Evolutionary conservation across 2,329 filamentous ascomycete genomes (phyloP), one percentile per base, ranked within the genome.

Genomic region (Fusarium avenaceum): DNA sequence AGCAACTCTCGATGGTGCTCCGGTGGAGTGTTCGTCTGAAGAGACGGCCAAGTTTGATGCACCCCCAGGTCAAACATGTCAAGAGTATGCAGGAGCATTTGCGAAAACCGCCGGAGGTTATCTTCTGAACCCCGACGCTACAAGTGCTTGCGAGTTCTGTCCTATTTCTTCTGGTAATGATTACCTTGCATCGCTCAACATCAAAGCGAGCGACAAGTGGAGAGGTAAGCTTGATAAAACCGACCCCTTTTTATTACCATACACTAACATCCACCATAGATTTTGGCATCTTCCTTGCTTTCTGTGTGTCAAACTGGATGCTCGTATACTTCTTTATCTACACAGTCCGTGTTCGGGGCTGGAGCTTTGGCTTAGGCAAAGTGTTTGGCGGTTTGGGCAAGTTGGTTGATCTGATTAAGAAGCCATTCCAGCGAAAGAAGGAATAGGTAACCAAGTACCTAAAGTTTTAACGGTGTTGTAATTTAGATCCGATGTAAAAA

Each of bases 241-340:
- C 0, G 7, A n/a, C n/a, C 7, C 26, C 33, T 8, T 7, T 32
- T 22, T 42, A 6, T 9, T 9, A 19, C 10, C 13, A 10, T 5
- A 17, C 24, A 28, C 52, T 69, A 48, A 69, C 17, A 11, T 7
- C 4, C 4, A 11, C 11, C 4, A 6, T n/a, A 79, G 79, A 82
- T 49, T 91, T 93, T 70, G 91, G 90, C 9, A 89, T 93, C 63
- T 92, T 93, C 80, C 70, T 92, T 10, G 88, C 86, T 2, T 94
- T 93, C 75, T 87, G 87, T 52, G 80, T 91, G 15, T 89, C 86
- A 50, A 93, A 93, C 74, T 93, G 89, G 88, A 80, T 84, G 40
- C 67, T 93, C 54, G 90, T 93, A 1, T 92, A 92, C 76, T 92
- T 93, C 79, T 93, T 94, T 74, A 88, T 93, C 57, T 94, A 90